Percentiles rank a stretch among this genome's conserved stretches.
These are phyloP conservation scores for Aspergillus fumigatiaffinis DNA, from an alignment of 2,329 filamentous ascomycete genomes.

Conservation along the genomic window DNA sequence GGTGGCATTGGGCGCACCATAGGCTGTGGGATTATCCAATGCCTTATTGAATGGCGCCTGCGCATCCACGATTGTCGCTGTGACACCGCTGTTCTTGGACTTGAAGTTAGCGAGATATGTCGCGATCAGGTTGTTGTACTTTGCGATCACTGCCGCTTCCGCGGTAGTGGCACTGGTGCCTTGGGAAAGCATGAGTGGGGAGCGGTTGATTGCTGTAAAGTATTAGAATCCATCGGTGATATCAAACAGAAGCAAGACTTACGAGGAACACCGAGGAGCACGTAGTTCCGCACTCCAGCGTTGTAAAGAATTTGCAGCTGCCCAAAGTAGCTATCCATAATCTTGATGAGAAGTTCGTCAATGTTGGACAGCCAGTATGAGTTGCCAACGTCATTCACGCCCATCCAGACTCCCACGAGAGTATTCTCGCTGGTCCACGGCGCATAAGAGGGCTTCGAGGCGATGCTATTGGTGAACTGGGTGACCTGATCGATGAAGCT, in stretches of 20 bases:
- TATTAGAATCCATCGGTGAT: background rate
- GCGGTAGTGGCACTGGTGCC: background rate
- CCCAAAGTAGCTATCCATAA: conserved; percentile 6
- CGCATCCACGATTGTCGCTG: conserved; percentile 6
- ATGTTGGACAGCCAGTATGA: conserved; percentile 5
- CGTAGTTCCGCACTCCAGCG: conserved; percentile 5
- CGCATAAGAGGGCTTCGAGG: background rate
- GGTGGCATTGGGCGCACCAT: background rate
- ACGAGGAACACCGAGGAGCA: conserved; percentile 6
- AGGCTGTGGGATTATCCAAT: conserved; percentile 1
- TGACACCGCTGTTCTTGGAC: background rate
- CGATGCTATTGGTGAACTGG: conserved; percentile 1
- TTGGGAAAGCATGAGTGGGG: conserved; percentile 3
- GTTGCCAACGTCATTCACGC: conserved; percentile 10
- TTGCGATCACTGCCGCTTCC: conserved; percentile 1
- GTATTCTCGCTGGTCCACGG: conserved; percentile 2
- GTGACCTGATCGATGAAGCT: conserved; percentile 10
- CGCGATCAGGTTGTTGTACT: conserved; percentile 3
- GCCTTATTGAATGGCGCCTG: conserved; percentile 6
- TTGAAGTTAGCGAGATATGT: background rate
- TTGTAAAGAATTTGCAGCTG: conserved; percentile 8
- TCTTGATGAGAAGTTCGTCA: background rate
- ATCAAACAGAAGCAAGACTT: background rate
- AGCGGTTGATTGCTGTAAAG: conserved; percentile 4
- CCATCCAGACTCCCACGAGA: conserved; percentile 9